Percentiles rank a stretch among this genome's conserved stretches.
Evolutionary conservation across 2,329 filamentous ascomycete species (phyloP).

Genomic region (Aspergillus alliaceus): DNA sequence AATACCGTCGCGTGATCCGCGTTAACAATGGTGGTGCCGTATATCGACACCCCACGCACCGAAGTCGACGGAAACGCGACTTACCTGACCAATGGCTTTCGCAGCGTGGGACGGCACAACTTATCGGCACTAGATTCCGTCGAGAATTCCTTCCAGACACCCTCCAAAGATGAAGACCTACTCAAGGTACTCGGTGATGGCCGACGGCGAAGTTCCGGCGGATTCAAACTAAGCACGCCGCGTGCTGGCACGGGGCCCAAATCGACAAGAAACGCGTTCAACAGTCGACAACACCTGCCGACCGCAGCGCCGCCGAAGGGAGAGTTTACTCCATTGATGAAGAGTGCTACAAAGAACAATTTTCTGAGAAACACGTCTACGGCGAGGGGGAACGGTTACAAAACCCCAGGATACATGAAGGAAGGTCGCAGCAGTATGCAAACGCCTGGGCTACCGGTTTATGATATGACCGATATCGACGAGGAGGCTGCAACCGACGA

Average conservation of each 20-base stretch:
- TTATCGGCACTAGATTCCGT: slow-evolving; percentile 70
- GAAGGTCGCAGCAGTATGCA: slow-evolving; percentile 66
- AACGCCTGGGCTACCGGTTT: slow-evolving; percentile 70
- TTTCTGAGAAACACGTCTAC: slow-evolving; percentile 58
- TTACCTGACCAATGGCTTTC: slow-evolving; percentile 67
- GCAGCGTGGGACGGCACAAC: slow-evolving; percentile 48
- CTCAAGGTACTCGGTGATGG: slow-evolving; percentile 73
- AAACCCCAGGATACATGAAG: slow-evolving; percentile 69
- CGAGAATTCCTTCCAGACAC: slow-evolving; percentile 83
- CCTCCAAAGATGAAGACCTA: slow-evolving; percentile 73
- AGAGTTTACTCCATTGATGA: slow-evolving; percentile 94
- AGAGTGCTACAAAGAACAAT: slow-evolving; percentile 71
- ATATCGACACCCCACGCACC: slow-evolving; percentile 83
- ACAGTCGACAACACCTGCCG: slow-evolving; percentile 70
- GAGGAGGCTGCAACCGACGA: slow-evolving; percentile 63
- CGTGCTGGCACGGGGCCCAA: slow-evolving; percentile 61
- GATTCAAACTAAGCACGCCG: slow-evolving; percentile 69
- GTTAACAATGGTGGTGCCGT: slow-evolving; percentile 62
- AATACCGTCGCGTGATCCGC: slow-evolving; percentile 16
- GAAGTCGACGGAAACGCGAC: slow-evolving; percentile 77
- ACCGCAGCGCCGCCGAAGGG: slow-evolving; percentile 56
- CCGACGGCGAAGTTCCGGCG: slow-evolving; percentile 50
- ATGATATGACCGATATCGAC: slow-evolving; percentile 70
- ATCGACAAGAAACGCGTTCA: slow-evolving; percentile 53
- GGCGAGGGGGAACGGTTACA: slow-evolving; percentile 56